Conservation (phyloP, 768 basidiomycete genomes). For the Dentipellis fragilis region DNA sequence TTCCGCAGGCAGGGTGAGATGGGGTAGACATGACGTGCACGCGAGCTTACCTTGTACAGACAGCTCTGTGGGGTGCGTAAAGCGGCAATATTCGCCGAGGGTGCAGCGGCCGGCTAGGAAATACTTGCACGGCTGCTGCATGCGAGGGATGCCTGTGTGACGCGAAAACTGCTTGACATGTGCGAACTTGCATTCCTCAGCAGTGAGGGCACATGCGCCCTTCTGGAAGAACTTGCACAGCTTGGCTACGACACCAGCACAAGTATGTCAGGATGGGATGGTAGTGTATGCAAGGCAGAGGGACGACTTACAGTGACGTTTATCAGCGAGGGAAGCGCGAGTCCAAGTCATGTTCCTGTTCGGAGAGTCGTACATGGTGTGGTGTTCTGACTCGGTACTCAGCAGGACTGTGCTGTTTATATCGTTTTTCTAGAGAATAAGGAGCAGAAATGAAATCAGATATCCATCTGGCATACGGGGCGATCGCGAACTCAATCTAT, state of each 20-base stretch:
- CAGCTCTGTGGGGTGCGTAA: no score
- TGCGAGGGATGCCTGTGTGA: background rate
- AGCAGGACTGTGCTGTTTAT: constrained; percentile 3
- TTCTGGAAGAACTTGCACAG: constrained; percentile 12
- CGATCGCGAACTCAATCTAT: constrained; percentile 9
- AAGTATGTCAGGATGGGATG: background rate
- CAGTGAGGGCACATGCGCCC: constrained; percentile 10
- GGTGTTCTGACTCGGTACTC: no score
- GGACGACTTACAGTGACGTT: constrained; percentile 8
- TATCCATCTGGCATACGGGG: constrained; percentile 1
- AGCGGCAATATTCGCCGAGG: no score
- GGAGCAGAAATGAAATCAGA: constrained; percentile 10
- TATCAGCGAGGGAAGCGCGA: background rate
- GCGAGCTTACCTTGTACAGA: background rate
- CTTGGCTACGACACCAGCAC: constrained; percentile 6
- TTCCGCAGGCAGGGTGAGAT: no score
- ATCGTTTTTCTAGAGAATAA: constrained; percentile 10
- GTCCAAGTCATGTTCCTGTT: background rate
- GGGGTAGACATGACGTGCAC: no score
- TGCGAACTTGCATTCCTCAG: constrained; percentile 13
- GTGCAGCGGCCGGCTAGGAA: no score
- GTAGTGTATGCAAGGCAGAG: background rate
- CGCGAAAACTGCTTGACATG: constrained; percentile 8
- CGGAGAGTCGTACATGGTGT: no score
- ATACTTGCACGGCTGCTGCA: no score